Percentiles rank a stretch among this genome's conserved stretches.
phyloP scores from a whole-genome alignment of 1,284 basidiomycete genomes.

The Austroboletus novae-zelandiae region DNA sequence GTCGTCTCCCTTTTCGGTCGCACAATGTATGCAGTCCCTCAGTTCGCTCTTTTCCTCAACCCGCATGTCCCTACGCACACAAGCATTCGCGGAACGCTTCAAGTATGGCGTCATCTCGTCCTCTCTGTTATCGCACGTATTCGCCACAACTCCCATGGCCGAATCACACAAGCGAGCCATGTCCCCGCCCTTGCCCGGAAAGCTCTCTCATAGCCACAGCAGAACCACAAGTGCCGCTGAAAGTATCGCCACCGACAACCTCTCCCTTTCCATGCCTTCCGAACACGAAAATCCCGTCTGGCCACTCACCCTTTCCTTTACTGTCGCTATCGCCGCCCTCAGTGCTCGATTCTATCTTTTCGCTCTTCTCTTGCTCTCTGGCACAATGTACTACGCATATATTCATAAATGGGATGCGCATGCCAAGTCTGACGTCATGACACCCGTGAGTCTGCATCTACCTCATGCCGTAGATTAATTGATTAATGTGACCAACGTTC shows the following conservation, averaged over 20 bases:
- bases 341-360: conserved; percentile 48
- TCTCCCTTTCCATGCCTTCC: conserved; percentile 26
- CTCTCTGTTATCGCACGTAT: conserved; percentile 58
- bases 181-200: conserved; percentile 45
- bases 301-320: conserved; percentile 39
- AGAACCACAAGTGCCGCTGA: conserved; percentile 40
- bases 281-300: conserved; percentile 37
- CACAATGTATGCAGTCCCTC: conserved; percentile 31
- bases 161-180: conserved; percentile 30
- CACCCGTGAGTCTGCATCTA: conserved; percentile 45
- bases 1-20: not conserved
- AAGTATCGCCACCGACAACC: conserved; percentile 21
- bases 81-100: conserved; percentile 71
- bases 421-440: conserved; percentile 47
- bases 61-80: conserved; percentile 29
- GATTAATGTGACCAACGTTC: not conserved
- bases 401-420: conserved; percentile 34
- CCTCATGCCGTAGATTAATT: not conserved
- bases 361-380: conserved; percentile 41
- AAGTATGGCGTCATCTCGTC: conserved; percentile 85
- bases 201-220: conserved; percentile 36
- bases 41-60: conserved; percentile 27
- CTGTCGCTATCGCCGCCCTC: conserved; percentile 43
- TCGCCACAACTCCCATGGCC: conserved; percentile 34
- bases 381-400: conserved; percentile 42